phyloP scores from a whole-genome alignment of 1,284 basidiomycete species.

The Ceratobasidium papillatum region DNA sequence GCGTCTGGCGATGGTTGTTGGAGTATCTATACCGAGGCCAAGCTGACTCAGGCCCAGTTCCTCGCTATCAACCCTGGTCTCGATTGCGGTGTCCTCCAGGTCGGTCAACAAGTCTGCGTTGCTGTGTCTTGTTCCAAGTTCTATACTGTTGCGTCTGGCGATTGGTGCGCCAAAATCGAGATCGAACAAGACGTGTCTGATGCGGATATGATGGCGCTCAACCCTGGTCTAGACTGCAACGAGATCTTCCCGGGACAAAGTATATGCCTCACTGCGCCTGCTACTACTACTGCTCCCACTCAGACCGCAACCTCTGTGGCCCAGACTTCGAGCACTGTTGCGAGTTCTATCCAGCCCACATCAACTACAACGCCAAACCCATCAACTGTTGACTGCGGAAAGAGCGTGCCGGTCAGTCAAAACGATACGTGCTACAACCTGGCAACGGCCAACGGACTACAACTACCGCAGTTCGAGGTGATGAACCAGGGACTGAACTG shows the following conservation, averaged over 20 bases:
- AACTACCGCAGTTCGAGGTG: neutral
- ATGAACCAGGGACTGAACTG: conserved; percentile 8
- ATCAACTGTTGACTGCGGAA: too few relatives aligned
- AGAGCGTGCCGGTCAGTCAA: conserved; percentile 12
- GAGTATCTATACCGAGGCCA: conserved; percentile 26
- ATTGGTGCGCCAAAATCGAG: conserved; percentile 23
- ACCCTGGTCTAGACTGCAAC: conserved; percentile 20
- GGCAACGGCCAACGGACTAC: conserved; percentile 7
- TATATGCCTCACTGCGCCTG: conserved; percentile 23
- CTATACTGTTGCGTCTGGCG: conserved; percentile 18
- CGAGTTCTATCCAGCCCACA: too few relatives aligned
- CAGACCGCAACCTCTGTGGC: neutral
- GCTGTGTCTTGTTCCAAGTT: conserved; percentile 4
- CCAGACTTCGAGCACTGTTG: neutral
- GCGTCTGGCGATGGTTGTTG: conserved; percentile 34
- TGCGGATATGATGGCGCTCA: neutral
- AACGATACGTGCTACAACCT: conserved; percentile 34
- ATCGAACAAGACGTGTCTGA: conserved; percentile 17
- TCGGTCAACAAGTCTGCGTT: conserved; percentile 20
- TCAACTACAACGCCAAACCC: too few relatives aligned
- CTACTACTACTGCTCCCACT: neutral
- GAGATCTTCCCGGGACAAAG: conserved; percentile 13
- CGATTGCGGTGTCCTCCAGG: neutral
- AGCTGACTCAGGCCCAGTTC: conserved; percentile 22
- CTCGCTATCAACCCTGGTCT: conserved; percentile 22